These are phyloP conservation scores for Alopecurus myosuroides DNA, from an alignment of 176 grass and related monocot genomes.

Conservation along the genomic window DNA sequence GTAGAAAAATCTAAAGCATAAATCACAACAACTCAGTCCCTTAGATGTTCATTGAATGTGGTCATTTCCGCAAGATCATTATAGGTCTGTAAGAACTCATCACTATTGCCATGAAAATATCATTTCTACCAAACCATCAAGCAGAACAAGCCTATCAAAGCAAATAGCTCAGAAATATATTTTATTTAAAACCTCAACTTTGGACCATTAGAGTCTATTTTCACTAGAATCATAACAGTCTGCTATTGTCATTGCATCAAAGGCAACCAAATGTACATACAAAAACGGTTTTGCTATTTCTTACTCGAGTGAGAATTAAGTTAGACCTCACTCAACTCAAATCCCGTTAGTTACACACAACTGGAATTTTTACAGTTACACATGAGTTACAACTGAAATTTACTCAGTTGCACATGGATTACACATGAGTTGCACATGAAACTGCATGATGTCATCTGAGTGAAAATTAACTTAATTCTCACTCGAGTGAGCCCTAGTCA, in stretches of 20 bases:
- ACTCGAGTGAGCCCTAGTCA: too few species aligned
- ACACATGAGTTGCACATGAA: too few species aligned
- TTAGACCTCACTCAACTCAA: too few species aligned
- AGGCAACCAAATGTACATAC: neutral
- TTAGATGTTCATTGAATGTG: slow-evolving; percentile 56
- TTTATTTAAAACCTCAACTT: too few species aligned
- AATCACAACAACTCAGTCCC: neutral
- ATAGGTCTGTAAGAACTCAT: slow-evolving; percentile 74
- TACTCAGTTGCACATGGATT: too few species aligned
- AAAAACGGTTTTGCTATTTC: too few species aligned
- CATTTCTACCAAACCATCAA: neutral
- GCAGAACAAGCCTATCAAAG: neutral
- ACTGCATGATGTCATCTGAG: too few species aligned
- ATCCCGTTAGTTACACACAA: too few species aligned
- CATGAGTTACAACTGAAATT: too few species aligned
- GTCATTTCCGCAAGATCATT: slow-evolving; percentile 84
- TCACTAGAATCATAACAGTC: neutral
- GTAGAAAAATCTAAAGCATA: neutral
- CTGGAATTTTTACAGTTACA: too few species aligned
- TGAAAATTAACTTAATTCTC: too few species aligned
- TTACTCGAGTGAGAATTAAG: too few species aligned
- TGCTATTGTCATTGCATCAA: neutral
- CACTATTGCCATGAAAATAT: slow-evolving; percentile 22
- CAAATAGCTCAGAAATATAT: neutral
- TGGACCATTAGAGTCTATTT: neutral